Evolutionary conservation across 2,329 filamentous ascomycete species (phyloP).

Genomic region (Fusarium paranaense): DNA sequence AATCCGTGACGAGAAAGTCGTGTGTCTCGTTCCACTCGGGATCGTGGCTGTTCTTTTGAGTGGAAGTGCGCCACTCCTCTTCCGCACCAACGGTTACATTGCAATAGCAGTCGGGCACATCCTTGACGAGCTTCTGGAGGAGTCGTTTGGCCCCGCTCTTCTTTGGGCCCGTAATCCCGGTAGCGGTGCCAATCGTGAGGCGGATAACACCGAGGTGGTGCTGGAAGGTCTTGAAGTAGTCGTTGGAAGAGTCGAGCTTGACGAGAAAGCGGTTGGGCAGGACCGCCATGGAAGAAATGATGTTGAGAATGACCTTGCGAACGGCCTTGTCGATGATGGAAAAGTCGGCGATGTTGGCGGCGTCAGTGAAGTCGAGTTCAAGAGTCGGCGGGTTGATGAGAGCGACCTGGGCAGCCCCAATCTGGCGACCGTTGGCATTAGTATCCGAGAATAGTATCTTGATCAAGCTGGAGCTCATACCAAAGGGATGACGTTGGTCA

Average conservation of each 20-base stretch:
- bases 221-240: constrained; percentile 45
- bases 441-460: background rate
- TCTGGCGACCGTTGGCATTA: constrained; percentile 18
- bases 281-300: constrained; percentile 43
- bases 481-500: constrained; percentile 41
- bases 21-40: constrained; percentile 43
- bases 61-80: constrained; percentile 41
- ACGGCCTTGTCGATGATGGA: constrained; percentile 38
- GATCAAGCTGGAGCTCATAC: constrained; percentile 15
- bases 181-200: constrained; percentile 37
- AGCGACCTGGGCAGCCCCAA: constrained; percentile 41
- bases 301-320: constrained; percentile 39
- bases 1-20: constrained; percentile 42
- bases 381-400: constrained; percentile 43
- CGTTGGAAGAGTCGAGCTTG: constrained; percentile 41
- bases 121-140: constrained; percentile 38
- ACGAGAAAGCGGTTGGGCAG: constrained; percentile 44
- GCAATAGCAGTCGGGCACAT: constrained; percentile 41
- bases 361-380: constrained; percentile 42
- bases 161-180: constrained; percentile 36
- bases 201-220: constrained; percentile 41
- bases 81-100: constrained; percentile 39
- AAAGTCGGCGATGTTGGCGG: constrained; percentile 42
- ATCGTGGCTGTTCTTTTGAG: constrained; percentile 41
- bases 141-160: constrained; percentile 40